Evolutionary conservation across 805 yeast species (phyloP).

Genomic region (Phaffomyces opuntiae): DNA sequence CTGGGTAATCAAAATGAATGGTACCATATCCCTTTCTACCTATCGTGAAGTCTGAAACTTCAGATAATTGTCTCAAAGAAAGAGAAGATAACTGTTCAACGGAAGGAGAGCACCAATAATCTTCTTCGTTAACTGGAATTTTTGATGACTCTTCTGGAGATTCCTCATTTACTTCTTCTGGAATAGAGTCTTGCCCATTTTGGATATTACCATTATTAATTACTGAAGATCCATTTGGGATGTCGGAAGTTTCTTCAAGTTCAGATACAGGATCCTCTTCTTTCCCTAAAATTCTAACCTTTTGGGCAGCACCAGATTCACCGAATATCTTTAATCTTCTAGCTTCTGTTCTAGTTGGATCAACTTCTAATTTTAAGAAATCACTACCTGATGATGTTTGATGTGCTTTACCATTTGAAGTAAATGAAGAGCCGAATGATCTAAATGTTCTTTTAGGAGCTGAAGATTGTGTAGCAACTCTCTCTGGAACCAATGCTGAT

Average conservation of each 20-base stretch:
- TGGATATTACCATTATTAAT: background rate
- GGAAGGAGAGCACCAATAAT: conserved; percentile 72
- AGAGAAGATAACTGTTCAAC: conserved; percentile 39
- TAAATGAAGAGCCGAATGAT: conserved; percentile 3
- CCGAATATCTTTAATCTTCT: conserved; percentile 33
- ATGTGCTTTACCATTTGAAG: conserved; percentile 1
- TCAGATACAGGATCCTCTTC: conserved; percentile 7
- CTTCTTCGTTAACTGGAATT: conserved; percentile 19
- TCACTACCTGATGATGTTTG: conserved; percentile 9
- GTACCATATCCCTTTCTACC: conserved; percentile 68
- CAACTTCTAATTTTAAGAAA: conserved; percentile 29
- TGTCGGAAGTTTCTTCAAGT: background rate
- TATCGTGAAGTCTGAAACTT: conserved; percentile 55
- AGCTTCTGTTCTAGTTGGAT: conserved; percentile 36
- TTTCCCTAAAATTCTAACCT: conserved; percentile 21
- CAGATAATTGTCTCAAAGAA: conserved; percentile 40
- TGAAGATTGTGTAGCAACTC: background rate
- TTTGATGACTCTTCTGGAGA: conserved; percentile 1
- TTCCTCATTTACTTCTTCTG: background rate
- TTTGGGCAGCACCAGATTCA: conserved; percentile 20
- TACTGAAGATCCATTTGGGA: background rate
- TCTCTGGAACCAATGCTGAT: conserved; percentile 13
- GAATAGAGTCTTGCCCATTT: background rate
- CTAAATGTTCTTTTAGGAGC: conserved; percentile 3
- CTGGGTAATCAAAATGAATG: conserved; percentile 57